Evolutionary conservation across 1,139 yeast genomes (phyloP), one percentile per base, ranked within the genome.

Genomic region (Geotrichum klebahnii): DNA sequence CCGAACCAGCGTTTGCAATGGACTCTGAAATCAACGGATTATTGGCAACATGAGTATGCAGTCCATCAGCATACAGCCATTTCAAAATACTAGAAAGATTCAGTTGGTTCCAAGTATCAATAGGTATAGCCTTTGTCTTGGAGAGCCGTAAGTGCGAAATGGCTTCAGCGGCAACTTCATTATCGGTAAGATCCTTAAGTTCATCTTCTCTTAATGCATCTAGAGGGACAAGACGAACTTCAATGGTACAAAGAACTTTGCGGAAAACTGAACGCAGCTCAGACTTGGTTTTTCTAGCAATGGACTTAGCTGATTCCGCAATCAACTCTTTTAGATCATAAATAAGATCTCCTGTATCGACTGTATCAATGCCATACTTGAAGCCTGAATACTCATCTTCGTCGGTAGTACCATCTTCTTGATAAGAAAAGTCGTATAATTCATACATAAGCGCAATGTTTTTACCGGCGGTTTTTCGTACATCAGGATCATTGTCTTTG

Each of bases 41-140:
- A 50, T 73, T 72, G 26, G 77, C 79, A 52, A 79, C 72, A 60
- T 84, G 89, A 53, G 73, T 73, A 58, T 80, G 84, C 14, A 83
- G 74, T 1, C 87, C 87, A 38, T 79, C 77, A 37, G 85, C 82
- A 61, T 80, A 82, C 14, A 82, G 74, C 84, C 88, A 84, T 59
- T 79, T 79, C 60, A 84, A 72, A 56, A 78, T 80, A 51, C 81
- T 75, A 47, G 83, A 70, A 52, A 89, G 72, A 47, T 80, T 66
- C 59, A 81, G 77, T 52, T 82, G 75, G 56, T 70, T 77, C 94
- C 94, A 84, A 22, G 84, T 74, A 54, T 76, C 78, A 36, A 84
- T 77, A n/a, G 80, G 74, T 46, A 84, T 68, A 3, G 82, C 71
- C 61, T 75, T 79, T 31, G 80, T 70, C 58, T 79, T 77, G 22